phyloP scores from a whole-genome alignment of 768 basidiomycete species.

The Sarcodon sp. region DNA sequence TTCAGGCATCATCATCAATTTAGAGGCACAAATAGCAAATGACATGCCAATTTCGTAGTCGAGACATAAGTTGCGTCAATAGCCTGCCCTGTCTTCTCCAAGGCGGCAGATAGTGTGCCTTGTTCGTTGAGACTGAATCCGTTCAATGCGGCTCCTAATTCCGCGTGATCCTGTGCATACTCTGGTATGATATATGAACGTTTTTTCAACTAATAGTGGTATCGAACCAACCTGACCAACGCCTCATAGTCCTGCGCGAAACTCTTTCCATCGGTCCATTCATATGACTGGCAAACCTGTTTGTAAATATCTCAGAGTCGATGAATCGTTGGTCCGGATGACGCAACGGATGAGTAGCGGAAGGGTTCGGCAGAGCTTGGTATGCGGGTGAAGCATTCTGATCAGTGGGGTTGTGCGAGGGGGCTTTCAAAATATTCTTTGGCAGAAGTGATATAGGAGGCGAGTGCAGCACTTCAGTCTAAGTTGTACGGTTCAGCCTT shows the following conservation, averaged over 20 bases:
- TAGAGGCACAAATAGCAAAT: background rate
- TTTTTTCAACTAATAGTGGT: background rate
- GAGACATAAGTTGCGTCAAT: constrained; percentile 90
- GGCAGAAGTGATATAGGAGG: constrained; percentile 85
- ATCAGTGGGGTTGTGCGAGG: constrained; percentile 90
- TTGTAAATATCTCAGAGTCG: constrained; percentile 92
- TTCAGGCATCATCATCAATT: background rate
- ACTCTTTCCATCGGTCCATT: constrained; percentile 94
- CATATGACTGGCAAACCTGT: constrained; percentile 89
- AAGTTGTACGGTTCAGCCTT: constrained; percentile 3
- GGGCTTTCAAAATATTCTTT: constrained; percentile 92
- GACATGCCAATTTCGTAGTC: constrained; percentile 72
- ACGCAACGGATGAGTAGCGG: constrained; percentile 78
- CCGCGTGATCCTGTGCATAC: constrained; percentile 75
- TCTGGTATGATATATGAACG: constrained; percentile 27
- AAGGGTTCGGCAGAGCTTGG: constrained; percentile 78
- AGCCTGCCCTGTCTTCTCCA: constrained; percentile 97
- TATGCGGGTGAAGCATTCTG: constrained; percentile 61
- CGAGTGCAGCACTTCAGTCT: constrained; percentile 90
- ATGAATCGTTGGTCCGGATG: constrained; percentile 91
- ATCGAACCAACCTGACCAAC: constrained; percentile 72
- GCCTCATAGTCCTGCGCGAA: constrained; percentile 79
- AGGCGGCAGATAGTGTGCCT: constrained; percentile 59
- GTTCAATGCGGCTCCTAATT: constrained; percentile 85
- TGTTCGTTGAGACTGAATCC: constrained; percentile 86